Evolutionary conservation across 192 early-diverging fungal genomes (phyloP), one percentile per base, ranked within the genome.

Genomic region (Coemansia sp.): DNA sequence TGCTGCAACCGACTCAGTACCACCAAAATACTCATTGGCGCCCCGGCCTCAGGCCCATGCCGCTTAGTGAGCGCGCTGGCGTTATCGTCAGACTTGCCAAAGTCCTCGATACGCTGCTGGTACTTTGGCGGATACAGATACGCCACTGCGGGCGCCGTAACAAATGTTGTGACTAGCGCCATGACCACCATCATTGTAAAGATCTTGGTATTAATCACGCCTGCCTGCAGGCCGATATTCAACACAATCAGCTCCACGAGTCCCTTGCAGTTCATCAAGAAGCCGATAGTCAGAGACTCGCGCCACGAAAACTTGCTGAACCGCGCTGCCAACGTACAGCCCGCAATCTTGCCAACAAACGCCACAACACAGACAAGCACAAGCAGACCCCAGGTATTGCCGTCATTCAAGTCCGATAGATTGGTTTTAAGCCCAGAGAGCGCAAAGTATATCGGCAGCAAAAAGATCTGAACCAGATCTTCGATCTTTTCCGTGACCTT

Each of bases 201-300:
- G 26, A 92, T 78, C 55, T 69, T 37, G 16, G 88, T 87, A 49
- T 91, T 90, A 58, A 98, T 91, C 23, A 97, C 92, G 8, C 88
- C 88, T 2, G 95, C 92, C 40, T 93, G 82, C 66, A 91, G 84
- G 11, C 96, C 96, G 64, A 98, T 89, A 79, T 98, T 98, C 8
- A 98, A 87, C 35, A 98, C 95, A 64, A 97, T 97, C 7, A 98
- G 84, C 75, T 98, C 96, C 21, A 98, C 94, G 32, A 98, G 85
- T 47, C 95, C 96, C 80, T 97, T 97, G 70, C 92, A 94, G 85
- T 94, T 97, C 96, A 98, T 97, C 52, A 98, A 76, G 50, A 95
- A 70, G 2, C 96, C 96, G 46, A 97, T 87, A 0, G 94, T 86
- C 13, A 91, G 75, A 2, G 93, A 93, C 69, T 98, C 95, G 68